Evolutionary conservation across 2,329 filamentous ascomycete species (phyloP).

Genomic region (Colletotrichum navitas): DNA sequence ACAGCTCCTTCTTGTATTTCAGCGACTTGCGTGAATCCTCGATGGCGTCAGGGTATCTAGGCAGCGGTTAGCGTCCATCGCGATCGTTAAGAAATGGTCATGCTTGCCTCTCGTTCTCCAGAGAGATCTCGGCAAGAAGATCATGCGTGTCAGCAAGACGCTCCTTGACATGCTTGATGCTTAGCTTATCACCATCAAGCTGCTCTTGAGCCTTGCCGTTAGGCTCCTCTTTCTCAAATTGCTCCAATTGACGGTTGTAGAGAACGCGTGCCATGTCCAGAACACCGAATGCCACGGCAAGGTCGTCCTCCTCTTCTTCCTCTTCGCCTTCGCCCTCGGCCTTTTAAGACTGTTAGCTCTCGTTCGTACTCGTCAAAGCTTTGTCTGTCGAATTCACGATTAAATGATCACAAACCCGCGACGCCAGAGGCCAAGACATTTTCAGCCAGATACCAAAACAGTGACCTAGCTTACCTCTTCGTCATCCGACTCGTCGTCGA

Average conservation of each 20-base stretch:
- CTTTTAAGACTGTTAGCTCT: conserved; percentile 38
- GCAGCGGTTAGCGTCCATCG: conserved; percentile 17
- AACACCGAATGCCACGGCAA: conserved; percentile 85
- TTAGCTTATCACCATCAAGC: conserved; percentile 55
- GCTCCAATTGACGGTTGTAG: conserved; percentile 68
- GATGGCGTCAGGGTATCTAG: conserved; percentile 85
- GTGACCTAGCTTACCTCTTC: conserved; percentile 65
- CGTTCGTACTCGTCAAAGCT: not conserved
- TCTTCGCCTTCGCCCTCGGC: conserved; percentile 57
- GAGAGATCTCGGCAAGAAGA: conserved; percentile 93
- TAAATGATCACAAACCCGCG: not conserved
- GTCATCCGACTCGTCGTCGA: conserved; percentile 84
- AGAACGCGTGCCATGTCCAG: conserved; percentile 82
- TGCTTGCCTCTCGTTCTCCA: conserved; percentile 86
- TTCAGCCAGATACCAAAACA: conserved; percentile 3
- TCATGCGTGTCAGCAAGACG: conserved; percentile 94
- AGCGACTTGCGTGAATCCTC: conserved; percentile 84
- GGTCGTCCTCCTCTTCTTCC: conserved; percentile 74
- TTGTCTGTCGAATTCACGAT: not conserved
- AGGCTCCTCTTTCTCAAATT: conserved; percentile 51
- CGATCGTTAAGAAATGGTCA: not conserved
- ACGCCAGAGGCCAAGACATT: conserved; percentile 4
- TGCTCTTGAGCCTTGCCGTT: conserved; percentile 60
- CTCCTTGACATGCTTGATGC: conserved; percentile 77
- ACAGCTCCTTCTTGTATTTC: conserved; percentile 82